These are phyloP conservation scores for Glaciozyma martinii DNA, from an alignment of 768 basidiomycete species.

Conservation along the genomic window DNA sequence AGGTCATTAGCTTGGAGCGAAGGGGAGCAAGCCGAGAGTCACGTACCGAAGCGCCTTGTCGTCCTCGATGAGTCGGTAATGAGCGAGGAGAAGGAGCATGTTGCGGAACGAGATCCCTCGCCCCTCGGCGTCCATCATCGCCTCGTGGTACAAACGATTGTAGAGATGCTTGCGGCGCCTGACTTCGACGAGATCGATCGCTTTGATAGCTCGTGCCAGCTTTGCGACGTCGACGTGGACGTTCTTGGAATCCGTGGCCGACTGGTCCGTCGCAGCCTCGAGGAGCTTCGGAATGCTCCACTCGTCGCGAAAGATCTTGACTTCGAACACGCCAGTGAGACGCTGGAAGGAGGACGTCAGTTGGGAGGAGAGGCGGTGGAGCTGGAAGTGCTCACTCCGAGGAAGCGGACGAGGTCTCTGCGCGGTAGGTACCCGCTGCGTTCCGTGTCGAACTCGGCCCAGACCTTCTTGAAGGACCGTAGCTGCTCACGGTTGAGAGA, in stretches of 20 bases:
- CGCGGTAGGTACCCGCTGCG: constrained; percentile 71
- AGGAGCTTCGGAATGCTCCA: constrained; percentile 49
- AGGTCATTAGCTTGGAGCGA: background rate
- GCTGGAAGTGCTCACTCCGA: constrained; percentile 52
- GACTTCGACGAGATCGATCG: constrained; percentile 58
- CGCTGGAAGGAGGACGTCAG: constrained; percentile 46
- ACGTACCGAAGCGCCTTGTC: constrained; percentile 77
- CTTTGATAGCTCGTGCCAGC: constrained; percentile 51
- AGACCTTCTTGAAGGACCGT: constrained; percentile 86
- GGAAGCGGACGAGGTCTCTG: constrained; percentile 63
- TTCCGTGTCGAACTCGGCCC: constrained; percentile 73
- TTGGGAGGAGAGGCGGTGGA: background rate
- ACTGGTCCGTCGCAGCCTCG: background rate
- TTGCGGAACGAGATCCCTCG: constrained; percentile 82
- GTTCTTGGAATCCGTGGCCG: background rate
- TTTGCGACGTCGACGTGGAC: constrained; percentile 52
- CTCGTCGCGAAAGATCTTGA: constrained; percentile 68
- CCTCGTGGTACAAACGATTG: constrained; percentile 76
- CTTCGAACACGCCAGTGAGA: constrained; percentile 78
- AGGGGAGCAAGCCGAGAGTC: background rate
- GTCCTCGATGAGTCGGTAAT: constrained; percentile 85
- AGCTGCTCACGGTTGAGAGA: constrained; percentile 82
- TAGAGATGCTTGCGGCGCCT: constrained; percentile 61
- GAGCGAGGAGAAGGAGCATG: constrained; percentile 77
- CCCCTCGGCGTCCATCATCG: constrained; percentile 51